A percentile compares a stretch with the other conserved stretches of the same genome.
Evolutionary conservation across 371 early-diverging fungal genomes (phyloP).

Genomic region (Mortierella sp.): DNA sequence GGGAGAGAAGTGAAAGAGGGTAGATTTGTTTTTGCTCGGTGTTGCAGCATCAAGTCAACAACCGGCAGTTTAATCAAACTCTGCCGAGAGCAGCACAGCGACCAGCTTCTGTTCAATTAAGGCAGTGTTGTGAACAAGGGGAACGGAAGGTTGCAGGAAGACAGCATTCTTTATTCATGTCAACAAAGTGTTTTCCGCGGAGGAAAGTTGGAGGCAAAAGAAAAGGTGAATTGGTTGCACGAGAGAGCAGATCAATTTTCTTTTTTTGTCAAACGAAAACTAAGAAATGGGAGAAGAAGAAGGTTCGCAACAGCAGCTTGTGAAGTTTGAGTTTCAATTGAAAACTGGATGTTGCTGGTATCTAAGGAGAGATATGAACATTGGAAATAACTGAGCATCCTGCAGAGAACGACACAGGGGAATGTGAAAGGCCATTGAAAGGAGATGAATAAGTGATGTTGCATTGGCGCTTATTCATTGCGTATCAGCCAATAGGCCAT

Average conservation of each 20-base stretch:
- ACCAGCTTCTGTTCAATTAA: background rate
- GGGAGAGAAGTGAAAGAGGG: too few species aligned
- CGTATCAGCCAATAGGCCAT: background rate
- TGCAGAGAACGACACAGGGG: background rate
- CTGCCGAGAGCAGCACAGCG: background rate
- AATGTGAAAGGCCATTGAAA: background rate
- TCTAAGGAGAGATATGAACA: too few species aligned
- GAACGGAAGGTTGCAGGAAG: background rate
- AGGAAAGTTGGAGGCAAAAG: background rate
- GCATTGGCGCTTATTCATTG: slow-evolving; percentile 3
- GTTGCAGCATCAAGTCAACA: background rate
- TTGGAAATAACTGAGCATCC: background rate
- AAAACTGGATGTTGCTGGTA: too few species aligned
- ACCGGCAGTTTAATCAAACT: background rate
- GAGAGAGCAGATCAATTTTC: background rate
- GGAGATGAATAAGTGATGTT: background rate
- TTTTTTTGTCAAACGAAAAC: background rate
- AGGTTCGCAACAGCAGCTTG: background rate
- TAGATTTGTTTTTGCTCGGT: background rate
- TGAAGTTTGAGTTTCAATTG: too few species aligned
- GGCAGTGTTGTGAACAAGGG: background rate
- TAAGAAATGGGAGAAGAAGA: background rate
- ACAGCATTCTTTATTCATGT: background rate
- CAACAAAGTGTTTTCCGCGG: background rate
- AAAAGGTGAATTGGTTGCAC: background rate